A percentile compares a stretch with the other conserved stretches of the same genome.
Evolutionary conservation across 2,329 filamentous ascomycete species (phyloP).

Genomic region (Botrytis fragariae): DNA sequence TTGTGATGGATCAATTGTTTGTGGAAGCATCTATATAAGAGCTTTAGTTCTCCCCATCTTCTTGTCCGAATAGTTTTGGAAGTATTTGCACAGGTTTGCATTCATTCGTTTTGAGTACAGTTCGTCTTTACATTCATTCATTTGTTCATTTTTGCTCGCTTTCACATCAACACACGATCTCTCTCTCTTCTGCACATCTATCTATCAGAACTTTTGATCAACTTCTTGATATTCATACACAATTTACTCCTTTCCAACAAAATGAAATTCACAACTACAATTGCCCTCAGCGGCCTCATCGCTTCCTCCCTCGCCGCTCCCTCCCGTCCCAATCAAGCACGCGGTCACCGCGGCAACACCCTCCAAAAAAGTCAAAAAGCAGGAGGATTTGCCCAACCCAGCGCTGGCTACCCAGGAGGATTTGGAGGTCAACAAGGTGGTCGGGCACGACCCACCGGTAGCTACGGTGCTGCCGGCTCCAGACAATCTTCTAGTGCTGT

Average conservation of each 20-base stretch:
- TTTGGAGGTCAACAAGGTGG: not conserved
- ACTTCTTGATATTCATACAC: not conserved
- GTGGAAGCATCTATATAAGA: not conserved
- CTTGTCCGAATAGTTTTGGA: not conserved
- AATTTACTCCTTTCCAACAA: not conserved
- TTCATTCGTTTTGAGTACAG: not conserved
- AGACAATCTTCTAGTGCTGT: not conserved
- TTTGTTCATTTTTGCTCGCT: not conserved
- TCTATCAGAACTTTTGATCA: not conserved
- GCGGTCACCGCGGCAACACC: not conserved
- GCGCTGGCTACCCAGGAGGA: not conserved
- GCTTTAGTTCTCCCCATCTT: not conserved
- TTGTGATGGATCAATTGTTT: not conserved
- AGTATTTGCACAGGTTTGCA: not conserved
- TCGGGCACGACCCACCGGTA: not conserved
- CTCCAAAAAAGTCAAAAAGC: not conserved
- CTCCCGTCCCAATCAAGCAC: not conserved
- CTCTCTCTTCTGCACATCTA: not conserved
- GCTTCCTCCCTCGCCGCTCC: slow-evolving; percentile 4
- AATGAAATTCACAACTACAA: not conserved
- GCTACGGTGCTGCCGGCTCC: not conserved
- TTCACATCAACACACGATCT: not conserved
- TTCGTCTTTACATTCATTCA: not conserved
- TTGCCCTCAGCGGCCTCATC: not conserved
- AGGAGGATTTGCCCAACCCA: not conserved